Conservation (phyloP, 805 yeast genomes). For the Wickerhamomyces chambardii region DNA sequence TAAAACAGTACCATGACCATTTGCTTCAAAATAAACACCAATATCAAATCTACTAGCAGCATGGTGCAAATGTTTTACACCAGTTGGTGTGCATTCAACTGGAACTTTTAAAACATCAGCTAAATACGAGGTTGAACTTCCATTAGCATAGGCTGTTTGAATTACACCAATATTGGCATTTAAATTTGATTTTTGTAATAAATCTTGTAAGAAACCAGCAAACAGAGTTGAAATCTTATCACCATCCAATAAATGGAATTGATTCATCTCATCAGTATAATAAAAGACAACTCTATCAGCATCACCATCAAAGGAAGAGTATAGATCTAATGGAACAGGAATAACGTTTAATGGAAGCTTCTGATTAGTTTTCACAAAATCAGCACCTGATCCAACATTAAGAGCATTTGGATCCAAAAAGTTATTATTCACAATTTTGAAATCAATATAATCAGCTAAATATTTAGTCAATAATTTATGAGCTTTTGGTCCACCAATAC, state of each 20-base stretch:
- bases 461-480: slow-evolving; percentile 21
- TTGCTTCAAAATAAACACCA: slow-evolving; percentile 96
- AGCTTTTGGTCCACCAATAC: slow-evolving; percentile 5
- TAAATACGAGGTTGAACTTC: slow-evolving; percentile 74
- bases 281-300: slow-evolving; percentile 92
- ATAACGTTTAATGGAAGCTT: slow-evolving; percentile 54
- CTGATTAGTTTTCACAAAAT: slow-evolving; percentile 87
- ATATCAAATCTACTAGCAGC: slow-evolving; percentile 78
- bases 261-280: slow-evolving; percentile 28
- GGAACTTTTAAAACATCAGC: slow-evolving; percentile 56
- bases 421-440: slow-evolving; percentile 44
- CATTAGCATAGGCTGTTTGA: slow-evolving; percentile 98
- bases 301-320: slow-evolving; percentile 92
- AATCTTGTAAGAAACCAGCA: slow-evolving; percentile 54
- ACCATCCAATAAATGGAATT: slow-evolving; percentile 71
- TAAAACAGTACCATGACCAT: slow-evolving; percentile 97
- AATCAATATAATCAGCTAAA: slow-evolving; percentile 30
- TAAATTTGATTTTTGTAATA: slow-evolving; percentile 36
- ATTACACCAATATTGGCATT: slow-evolving; percentile 62
- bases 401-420: slow-evolving; percentile 46
- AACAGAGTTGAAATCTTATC: slow-evolving; percentile 86
- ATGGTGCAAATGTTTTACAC: slow-evolving; percentile 94
- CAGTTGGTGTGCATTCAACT: slow-evolving; percentile 86
- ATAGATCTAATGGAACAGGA: slow-evolving; percentile 39
- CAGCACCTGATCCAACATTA: slow-evolving; percentile 89